phyloP scores from a whole-genome alignment of 352 stramenopile genomes.

The Hyaloperonospora brassicae region DNA sequence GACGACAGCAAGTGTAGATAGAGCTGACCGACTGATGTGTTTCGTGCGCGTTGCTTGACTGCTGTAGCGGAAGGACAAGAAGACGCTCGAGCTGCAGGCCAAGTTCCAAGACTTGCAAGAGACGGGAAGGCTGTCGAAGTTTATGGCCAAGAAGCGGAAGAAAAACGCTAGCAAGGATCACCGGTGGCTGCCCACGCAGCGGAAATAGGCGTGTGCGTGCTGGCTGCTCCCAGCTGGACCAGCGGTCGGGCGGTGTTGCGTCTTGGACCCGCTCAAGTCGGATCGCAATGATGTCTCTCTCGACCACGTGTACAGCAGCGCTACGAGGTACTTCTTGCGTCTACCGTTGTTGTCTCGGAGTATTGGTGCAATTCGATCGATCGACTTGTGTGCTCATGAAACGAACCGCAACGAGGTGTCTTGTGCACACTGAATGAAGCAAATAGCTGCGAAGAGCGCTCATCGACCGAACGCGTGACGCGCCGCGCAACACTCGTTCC shows the following conservation, averaged over 20 bases:
- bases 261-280: background rate
- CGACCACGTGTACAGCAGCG: no score
- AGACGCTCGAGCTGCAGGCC: conserved; percentile 83
- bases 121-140: conserved; percentile 84
- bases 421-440: no score
- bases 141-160: conserved; percentile 90
- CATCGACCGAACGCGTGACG: no score
- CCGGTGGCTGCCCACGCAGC: conserved; percentile 81
- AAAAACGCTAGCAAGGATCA: conserved; percentile 91
- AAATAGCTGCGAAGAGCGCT: no score
- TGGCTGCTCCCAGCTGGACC: background rate
- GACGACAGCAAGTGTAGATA: background rate
- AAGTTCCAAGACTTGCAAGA: conserved; percentile 88
- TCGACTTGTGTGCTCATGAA: no score
- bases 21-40: background rate
- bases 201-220: conserved; percentile 34
- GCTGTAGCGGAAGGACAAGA: conserved; percentile 84
- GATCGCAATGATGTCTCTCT: background rate
- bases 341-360: no score
- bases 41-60: background rate
- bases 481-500: no score
- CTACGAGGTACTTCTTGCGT: no score
- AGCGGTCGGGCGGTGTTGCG: background rate
- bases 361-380: no score
- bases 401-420: no score